Percentiles rank a stretch among this genome's conserved stretches.
Evolutionary conservation across 2,329 filamentous ascomycete species (phyloP).

Genomic region (Xylaria sp.): DNA sequence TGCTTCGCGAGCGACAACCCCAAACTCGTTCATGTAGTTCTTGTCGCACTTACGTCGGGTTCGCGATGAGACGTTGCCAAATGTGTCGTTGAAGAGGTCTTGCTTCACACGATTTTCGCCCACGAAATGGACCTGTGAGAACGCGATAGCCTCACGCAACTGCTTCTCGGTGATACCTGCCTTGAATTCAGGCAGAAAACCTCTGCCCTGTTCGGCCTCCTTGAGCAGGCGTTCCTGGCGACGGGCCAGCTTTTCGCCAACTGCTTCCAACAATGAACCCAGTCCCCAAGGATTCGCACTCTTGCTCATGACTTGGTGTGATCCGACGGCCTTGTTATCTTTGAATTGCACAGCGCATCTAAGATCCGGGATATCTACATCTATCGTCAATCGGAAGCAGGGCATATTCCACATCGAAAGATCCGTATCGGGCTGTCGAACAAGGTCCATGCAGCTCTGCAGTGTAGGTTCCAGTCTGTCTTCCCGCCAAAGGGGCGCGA

Average conservation of each 20-base stretch:
- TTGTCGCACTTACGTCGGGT: conserved; percentile 1
- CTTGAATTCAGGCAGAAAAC: conserved; percentile 4
- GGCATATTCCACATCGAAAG: conserved; percentile 3
- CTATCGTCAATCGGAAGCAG: not conserved
- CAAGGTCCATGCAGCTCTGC: not conserved
- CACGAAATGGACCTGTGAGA: conserved; percentile 1
- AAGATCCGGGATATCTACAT: too few species aligned
- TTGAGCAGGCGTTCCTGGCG: not conserved
- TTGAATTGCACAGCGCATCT: too few species aligned
- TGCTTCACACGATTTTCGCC: conserved; percentile 5
- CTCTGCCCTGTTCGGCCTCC: not conserved
- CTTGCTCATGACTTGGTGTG: too few species aligned
- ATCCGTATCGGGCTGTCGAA: not conserved
- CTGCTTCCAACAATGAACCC: not conserved
- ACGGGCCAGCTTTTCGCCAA: not conserved
- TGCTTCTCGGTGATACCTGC: not conserved
- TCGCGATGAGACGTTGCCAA: conserved; percentile 6
- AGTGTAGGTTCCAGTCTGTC: too few species aligned
- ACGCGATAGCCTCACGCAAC: not conserved
- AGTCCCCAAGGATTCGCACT: too few species aligned
- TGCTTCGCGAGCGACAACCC: not conserved
- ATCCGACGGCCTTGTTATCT: too few species aligned
- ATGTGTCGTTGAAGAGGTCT: not conserved
- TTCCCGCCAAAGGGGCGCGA: too few species aligned
- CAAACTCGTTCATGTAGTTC: not conserved